These are phyloP conservation scores for Lactarius deliciosus DNA, from an alignment of 768 basidiomycete genomes.

Conservation along the genomic window DNA sequence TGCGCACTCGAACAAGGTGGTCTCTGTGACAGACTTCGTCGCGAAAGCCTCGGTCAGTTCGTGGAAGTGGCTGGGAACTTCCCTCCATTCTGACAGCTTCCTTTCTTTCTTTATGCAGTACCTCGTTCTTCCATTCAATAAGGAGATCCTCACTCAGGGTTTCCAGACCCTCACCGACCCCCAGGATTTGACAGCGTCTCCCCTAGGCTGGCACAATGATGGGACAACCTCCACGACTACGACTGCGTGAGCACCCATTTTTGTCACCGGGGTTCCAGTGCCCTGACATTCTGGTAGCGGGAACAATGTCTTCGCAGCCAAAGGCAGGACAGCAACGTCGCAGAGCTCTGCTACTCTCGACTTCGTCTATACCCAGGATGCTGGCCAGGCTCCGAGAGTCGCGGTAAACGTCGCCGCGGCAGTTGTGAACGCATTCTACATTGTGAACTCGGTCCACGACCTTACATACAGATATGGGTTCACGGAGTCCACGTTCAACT, in stretches of 20 bases:
- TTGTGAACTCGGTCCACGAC: constrained; percentile 62
- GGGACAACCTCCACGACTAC: constrained; percentile 39
- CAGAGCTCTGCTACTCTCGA: constrained; percentile 42
- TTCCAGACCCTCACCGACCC: constrained; percentile 52
- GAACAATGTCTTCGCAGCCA: constrained; percentile 41
- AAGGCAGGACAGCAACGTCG: constrained; percentile 30
- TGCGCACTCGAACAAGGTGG: constrained; percentile 51
- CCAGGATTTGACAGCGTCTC: constrained; percentile 52
- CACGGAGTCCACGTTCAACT: constrained; percentile 58
- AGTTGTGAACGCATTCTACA: constrained; percentile 56
- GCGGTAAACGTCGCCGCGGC: constrained; percentile 54
- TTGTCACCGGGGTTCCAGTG: not conserved
- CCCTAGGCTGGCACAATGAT: constrained; percentile 54
- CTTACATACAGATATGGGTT: constrained; percentile 54
- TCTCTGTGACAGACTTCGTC: constrained; percentile 54
- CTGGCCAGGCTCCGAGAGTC: constrained; percentile 41
- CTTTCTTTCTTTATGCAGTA: constrained; percentile 35
- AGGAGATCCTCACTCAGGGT: constrained; percentile 46
- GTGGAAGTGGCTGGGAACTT: not conserved
- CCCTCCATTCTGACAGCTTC: not conserved
- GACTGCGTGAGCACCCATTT: constrained; percentile 29
- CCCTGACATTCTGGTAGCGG: constrained; percentile 29
- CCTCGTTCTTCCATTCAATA: constrained; percentile 46
- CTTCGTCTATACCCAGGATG: constrained; percentile 43
- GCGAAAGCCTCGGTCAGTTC: constrained; percentile 42